Evolutionary conservation across 1,139 yeast genomes (phyloP), one percentile per base, ranked within the genome.

Genomic region (Keqinozyma sinolaborantium): DNA sequence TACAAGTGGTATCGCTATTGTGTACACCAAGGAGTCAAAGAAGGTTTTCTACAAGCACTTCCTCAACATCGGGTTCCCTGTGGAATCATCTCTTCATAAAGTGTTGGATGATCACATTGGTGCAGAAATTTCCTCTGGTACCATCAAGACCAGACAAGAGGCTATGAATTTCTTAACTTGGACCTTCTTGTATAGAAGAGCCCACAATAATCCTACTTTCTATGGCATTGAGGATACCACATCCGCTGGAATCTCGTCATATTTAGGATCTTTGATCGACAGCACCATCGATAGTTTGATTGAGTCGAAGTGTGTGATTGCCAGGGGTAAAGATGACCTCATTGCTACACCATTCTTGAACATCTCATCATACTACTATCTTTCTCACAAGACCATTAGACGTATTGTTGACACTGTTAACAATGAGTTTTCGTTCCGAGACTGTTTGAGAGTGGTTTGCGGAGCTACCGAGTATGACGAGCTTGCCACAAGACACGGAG

Each of bases 11-110:
- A 90, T 82, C 28, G 97, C 97, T 0, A 84, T 92, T 42, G 95
- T 94, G 2, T 90, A 81, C 54, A 92, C 98, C 3, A 87, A 86
- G 51, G 97, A 94, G 50, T 74, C 90, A 3, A 92, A 90, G 45
- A 92, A 92, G 60, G 76, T 81, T 53, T 94, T 90, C 50, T 92
- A 94, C 63, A 92, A 92, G 51, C 96, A 94, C 56, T 92, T 92
- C 56, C 60, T 92, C 48, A 94, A 92, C 52, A 80, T 87, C 40
- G 98, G 99, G 0, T 92, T 94, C 62, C 99, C 99, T 0, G 98
- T 94, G 10, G 99, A 92, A 55, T 87, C 97, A 0, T 86, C 96
- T 1, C 65, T 92, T 39, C 97, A 92, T 57, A 88, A 88, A 50
- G 95, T 86, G 3, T 63, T 94, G 48, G 97, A 87, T 57, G 84